phyloP scores from a whole-genome alignment of 163 green algal species.

The Scenedesmus sp. region DNA sequence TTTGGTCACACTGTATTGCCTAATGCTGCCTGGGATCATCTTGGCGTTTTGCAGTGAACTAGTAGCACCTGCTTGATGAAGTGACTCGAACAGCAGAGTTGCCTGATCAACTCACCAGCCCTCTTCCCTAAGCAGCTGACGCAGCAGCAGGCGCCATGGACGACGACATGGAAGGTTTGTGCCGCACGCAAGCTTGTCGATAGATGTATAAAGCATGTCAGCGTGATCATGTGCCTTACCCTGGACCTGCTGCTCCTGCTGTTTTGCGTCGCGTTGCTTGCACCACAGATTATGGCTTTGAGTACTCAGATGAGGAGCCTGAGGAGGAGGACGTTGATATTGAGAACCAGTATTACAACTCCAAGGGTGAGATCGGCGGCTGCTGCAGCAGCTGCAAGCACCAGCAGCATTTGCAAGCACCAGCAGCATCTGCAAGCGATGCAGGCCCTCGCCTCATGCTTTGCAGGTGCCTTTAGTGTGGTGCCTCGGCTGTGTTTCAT shows the following conservation, averaged over 20 bases:
- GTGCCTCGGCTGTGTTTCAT: background rate
- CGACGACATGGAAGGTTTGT: conserved; percentile 72
- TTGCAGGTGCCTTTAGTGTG: background rate
- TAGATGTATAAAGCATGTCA: background rate
- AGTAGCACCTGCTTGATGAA: background rate
- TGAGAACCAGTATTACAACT: conserved; percentile 99
- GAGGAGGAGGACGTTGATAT: conserved; percentile 98
- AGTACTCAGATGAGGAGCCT: conserved; percentile 98
- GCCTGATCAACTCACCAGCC: background rate
- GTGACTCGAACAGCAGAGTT: background rate
- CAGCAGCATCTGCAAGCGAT: background rate
- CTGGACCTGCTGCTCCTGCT: conserved; percentile 1
- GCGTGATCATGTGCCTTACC: background rate
- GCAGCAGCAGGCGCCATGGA: conserved; percentile 44
- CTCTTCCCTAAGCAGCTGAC: background rate
- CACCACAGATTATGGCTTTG: conserved; percentile 70
- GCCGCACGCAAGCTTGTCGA: background rate
- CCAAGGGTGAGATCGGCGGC: conserved; percentile 84
- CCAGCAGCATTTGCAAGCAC: background rate
- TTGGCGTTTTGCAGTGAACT: background rate
- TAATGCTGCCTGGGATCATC: background rate
- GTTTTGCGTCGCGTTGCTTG: background rate
- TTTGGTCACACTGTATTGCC: background rate
- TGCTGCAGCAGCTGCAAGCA: background rate
- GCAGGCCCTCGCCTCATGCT: background rate